A percentile compares a stretch with the other conserved stretches of the same genome.
Conservation (phyloP, 2,329 filamentous ascomycete species). For the Polytolypa hystricis region DNA sequence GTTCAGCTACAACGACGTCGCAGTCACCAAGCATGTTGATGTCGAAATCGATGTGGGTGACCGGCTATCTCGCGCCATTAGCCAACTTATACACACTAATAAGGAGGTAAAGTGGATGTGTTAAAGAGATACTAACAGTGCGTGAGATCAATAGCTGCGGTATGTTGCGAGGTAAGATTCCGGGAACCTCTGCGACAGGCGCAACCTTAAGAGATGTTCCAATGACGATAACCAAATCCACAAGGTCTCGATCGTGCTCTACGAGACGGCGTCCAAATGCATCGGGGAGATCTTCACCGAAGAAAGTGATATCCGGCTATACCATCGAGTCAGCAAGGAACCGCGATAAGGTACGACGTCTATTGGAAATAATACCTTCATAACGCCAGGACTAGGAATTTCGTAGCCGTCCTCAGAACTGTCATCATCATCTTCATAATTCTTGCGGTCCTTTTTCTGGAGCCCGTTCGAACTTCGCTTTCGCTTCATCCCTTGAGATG, state of each 20-base stretch:
- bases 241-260: slow-evolving; percentile 66
- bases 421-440: slow-evolving; percentile 42
- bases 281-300: slow-evolving; percentile 79
- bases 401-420: slow-evolving; percentile 48
- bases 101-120: background rate
- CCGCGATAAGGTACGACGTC: background rate
- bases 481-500: slow-evolving; percentile 40
- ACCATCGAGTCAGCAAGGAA: slow-evolving; percentile 9
- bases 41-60: slow-evolving; percentile 87
- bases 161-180: slow-evolving; percentile 63
- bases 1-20: slow-evolving; percentile 77
- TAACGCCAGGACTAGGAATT: slow-evolving; percentile 61
- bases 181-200: slow-evolving; percentile 84
- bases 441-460: slow-evolving; percentile 42
- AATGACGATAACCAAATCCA: slow-evolving; percentile 89
- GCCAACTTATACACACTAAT: background rate
- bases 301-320: slow-evolving; percentile 91
- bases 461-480: slow-evolving; percentile 41
- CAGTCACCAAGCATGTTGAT: slow-evolving; percentile 94
- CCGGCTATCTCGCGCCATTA: slow-evolving; percentile 40
- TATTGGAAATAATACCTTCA: slow-evolving; percentile 51
- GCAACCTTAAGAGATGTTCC: slow-evolving; percentile 93
- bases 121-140: slow-evolving; percentile 40
- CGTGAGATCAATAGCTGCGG: slow-evolving; percentile 86
- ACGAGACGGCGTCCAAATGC: slow-evolving; percentile 71